Percentiles rank a stretch among this genome's conserved stretches.
Evolutionary conservation across 148 eudicot species (phyloP).

Genomic region (Arbutus unedo): DNA sequence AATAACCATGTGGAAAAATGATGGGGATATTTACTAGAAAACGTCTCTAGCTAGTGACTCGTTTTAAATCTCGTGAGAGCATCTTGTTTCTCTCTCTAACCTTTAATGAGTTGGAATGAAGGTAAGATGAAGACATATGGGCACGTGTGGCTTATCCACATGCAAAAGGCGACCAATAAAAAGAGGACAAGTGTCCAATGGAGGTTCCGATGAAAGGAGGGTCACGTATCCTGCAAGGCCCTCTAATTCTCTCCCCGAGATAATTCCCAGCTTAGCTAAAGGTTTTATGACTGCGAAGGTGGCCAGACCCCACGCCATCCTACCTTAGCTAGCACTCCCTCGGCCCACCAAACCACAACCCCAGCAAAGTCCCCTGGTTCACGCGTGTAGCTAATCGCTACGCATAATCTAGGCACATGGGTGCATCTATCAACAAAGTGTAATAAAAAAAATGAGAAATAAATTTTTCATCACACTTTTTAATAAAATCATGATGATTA

Average conservation of each 20-base stretch:
- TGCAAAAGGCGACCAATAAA: background rate
- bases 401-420: too few species aligned
- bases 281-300: background rate
- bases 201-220: background rate
- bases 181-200: background rate
- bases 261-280: background rate
- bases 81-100: background rate
- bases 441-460: too few species aligned
- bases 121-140: background rate
- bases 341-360: background rate
- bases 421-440: too few species aligned
- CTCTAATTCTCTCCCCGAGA: background rate
- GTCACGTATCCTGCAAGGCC: background rate
- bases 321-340: background rate
- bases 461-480: too few species aligned
- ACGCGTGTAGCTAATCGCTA: too few species aligned
- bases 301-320: background rate
- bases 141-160: background rate
- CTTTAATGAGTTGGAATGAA: background rate
- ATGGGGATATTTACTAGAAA: background rate
- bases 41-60: background rate
- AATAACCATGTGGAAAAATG: background rate
- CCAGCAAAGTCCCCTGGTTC: background rate
- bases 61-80: background rate
- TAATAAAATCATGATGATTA: too few species aligned